Evolutionary conservation across 2,329 filamentous ascomycete species (phyloP), one percentile per base, ranked within the genome.

Genomic region (Trichophyton mentagrophytes): DNA sequence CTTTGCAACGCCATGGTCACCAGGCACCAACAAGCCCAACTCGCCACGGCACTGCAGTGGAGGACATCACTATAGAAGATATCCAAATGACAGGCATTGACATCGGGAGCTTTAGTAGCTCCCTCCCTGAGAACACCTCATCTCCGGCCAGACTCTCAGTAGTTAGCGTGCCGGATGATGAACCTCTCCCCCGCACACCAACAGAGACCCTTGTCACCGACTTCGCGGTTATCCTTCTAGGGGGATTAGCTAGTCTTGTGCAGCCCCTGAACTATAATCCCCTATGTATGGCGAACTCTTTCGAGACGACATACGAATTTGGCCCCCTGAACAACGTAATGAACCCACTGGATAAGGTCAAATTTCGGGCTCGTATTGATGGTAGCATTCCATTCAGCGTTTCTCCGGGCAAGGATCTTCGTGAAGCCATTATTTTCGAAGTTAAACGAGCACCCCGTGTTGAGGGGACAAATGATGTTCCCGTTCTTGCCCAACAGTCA

Each of bases 151-250:
- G 1, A 15, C 38, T 5, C 30, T 44, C 46, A 2, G 44, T 22
- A 17, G 36, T 22, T 8, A 25, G 15, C 17, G 36, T 40, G 13
- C 36, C 13, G 30, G 2, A 60, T 40, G 61, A 64, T 3, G 51
- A 60, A 9, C 63, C 63, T 11, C 30, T 25, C 2, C 63, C 30
- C 42, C 63, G 63, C 13, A 64, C 61, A 15, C 63, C 63, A 7
- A 64, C 61, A 2, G 63, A 64, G 7, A 62, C 63, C 56, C 61
- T 64, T n/a, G 57, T 64, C 30, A 59, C 33, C 1, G 61, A 64
- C 59, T 64, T 64, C 60, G 57, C 63, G 61, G 63, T 64, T 36
- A 61, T 49, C 33, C 36, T 63, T 38, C 51, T 63, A 3, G 60
- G 51, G 27, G 61, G 61, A 1, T 20, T 64, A 44, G 63, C 61